These are phyloP conservation scores for Paramecium bursaria DNA, from an alignment of 73 alveolate genomes.

Conservation along the genomic window DNA sequence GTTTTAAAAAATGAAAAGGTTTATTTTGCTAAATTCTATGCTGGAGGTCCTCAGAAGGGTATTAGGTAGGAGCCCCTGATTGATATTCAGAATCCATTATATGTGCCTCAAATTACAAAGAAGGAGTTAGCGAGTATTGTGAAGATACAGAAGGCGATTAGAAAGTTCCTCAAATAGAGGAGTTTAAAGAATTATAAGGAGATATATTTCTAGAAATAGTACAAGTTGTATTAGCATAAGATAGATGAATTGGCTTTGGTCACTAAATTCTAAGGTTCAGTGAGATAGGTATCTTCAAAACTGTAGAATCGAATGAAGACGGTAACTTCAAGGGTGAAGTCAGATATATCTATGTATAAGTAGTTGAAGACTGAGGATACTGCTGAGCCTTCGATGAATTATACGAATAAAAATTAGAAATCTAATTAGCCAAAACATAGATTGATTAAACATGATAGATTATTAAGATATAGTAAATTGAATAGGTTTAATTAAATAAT, in stretches of 20 bases:
- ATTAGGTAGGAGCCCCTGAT: neutral
- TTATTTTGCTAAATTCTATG: slow-evolving; percentile 14
- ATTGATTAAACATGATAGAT: slow-evolving; percentile 45
- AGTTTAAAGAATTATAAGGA: slow-evolving; percentile 38
- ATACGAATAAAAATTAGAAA: neutral
- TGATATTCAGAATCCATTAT: slow-evolving; percentile 21
- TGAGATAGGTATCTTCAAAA: neutral
- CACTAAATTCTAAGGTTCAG: neutral
- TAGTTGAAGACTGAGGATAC: slow-evolving; percentile 48
- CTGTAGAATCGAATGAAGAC: slow-evolving; percentile 4
- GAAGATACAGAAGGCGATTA: slow-evolving; percentile 24
- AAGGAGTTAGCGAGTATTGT: slow-evolving; percentile 14
- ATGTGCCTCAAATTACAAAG: neutral
- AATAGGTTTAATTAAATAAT: slow-evolving; percentile 9
- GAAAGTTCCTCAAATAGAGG: neutral
- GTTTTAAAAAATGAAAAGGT: neutral
- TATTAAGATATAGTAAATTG: slow-evolving; percentile 9
- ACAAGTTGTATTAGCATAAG: neutral
- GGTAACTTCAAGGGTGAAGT: slow-evolving; percentile 1
- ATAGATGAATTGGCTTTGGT: neutral
- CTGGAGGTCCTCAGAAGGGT: slow-evolving; percentile 34
- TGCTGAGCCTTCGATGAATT: slow-evolving; percentile 36
- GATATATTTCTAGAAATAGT: neutral
- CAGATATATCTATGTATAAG: slow-evolving; percentile 12
- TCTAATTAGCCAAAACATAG: neutral